phyloP scores from a whole-genome alignment of 352 stramenopile genomes.

The Globisporangium lucens region DNA sequence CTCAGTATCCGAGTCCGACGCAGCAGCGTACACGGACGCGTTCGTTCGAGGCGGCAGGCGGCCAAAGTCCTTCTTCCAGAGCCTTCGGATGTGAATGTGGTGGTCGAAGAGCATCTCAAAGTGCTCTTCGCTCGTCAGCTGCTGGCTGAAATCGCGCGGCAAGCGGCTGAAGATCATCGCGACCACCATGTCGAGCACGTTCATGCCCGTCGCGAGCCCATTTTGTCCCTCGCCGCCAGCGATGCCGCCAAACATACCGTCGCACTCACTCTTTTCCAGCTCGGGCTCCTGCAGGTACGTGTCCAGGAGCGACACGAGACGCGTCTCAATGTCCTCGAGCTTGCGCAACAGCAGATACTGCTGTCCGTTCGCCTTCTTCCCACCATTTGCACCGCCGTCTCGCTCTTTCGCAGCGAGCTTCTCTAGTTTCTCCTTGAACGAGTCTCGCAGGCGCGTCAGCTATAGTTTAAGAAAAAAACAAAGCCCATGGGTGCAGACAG shows the following conservation, averaged over 20 bases:
- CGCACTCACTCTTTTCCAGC: conserved; percentile 45
- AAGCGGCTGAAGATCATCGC: conserved; percentile 85
- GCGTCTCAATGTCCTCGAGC: conserved; percentile 78
- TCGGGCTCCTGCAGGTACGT: conserved; percentile 55
- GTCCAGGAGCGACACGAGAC: conserved; percentile 55
- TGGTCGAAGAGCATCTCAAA: conserved; percentile 75
- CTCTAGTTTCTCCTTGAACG: conserved; percentile 59
- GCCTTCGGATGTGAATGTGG: conserved; percentile 70
- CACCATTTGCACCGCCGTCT: background rate
- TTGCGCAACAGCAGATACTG: conserved; percentile 68
- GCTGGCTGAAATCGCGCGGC: conserved; percentile 53
- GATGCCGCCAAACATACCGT: conserved; percentile 35
- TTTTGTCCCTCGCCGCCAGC: conserved; percentile 5
- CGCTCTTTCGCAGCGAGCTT: conserved; percentile 20
- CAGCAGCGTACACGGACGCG: conserved; percentile 7
- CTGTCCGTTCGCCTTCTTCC: conserved; percentile 25
- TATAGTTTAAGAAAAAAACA: conserved; percentile 1
- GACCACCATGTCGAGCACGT: conserved; percentile 85
- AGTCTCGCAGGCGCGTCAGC: conserved; percentile 63
- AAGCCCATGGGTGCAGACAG: too few relatives aligned
- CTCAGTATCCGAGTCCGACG: conserved; percentile 3
- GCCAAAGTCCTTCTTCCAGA: conserved; percentile 87
- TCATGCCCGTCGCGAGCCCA: conserved; percentile 44
- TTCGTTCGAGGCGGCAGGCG: conserved; percentile 41
- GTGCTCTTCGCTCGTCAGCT: conserved; percentile 58